Evolutionary conservation across 2,329 filamentous ascomycete species (phyloP).

Genomic region (Basipetospora sp.): DNA sequence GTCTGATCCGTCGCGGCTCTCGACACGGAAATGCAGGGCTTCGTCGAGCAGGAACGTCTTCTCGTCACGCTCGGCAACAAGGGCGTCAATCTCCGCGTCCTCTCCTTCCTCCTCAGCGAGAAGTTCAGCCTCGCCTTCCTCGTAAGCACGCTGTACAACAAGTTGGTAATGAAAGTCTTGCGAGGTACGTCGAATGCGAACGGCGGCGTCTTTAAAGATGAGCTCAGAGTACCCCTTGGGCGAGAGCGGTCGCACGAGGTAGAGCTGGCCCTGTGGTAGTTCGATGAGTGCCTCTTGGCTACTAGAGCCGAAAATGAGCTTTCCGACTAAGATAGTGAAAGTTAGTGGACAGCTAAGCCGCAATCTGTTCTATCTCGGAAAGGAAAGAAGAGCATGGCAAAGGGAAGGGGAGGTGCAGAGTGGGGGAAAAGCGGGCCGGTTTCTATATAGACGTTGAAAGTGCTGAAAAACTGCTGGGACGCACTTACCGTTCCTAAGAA

Average conservation of each 20-base stretch:
- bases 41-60: constrained; percentile 95
- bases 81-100: constrained; percentile 60
- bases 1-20: constrained; percentile 64
- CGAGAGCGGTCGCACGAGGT: constrained; percentile 85
- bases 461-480: constrained; percentile 2
- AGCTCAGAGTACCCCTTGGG: constrained; percentile 97
- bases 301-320: constrained; percentile 72
- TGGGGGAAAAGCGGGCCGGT: too few relatives aligned
- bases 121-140: constrained; percentile 89
- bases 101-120: constrained; percentile 79
- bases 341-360: too few relatives aligned
- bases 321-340: constrained; percentile 63
- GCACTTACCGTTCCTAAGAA: constrained; percentile 28
- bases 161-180: constrained; percentile 97
- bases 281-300: constrained; percentile 90
- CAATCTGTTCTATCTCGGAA: too few relatives aligned
- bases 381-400: not conserved
- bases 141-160: constrained; percentile 87
- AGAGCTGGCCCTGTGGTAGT: constrained; percentile 88
- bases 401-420: too few relatives aligned
- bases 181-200: constrained; percentile 79
- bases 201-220: constrained; percentile 93
- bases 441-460: too few relatives aligned
- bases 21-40: constrained; percentile 70
- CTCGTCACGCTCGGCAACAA: constrained; percentile 76